These are phyloP conservation scores for Xylariales sp. DNA, from an alignment of 2,329 filamentous ascomycete species.

Conservation along the genomic window DNA sequence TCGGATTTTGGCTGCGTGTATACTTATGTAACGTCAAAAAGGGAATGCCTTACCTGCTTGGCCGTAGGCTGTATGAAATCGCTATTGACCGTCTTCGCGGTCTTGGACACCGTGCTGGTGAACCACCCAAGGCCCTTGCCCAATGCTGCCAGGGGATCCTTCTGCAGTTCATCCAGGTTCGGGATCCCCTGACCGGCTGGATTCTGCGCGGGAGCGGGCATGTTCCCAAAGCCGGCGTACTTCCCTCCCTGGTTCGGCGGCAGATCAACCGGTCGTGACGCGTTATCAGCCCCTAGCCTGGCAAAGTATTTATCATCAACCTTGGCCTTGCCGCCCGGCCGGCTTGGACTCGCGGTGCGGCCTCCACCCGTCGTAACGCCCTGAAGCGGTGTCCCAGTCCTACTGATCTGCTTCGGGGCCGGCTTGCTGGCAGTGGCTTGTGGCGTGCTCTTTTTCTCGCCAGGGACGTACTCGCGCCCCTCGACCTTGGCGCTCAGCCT, in stretches of 20 bases:
- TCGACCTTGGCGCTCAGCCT: slow-evolving; percentile 83
- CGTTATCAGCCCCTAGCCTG: slow-evolving; percentile 77
- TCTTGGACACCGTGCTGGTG: slow-evolving; percentile 78
- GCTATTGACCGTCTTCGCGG: slow-evolving; percentile 86
- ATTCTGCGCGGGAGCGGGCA: slow-evolving; percentile 50
- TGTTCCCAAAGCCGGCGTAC: slow-evolving; percentile 85
- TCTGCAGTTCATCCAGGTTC: slow-evolving; percentile 81
- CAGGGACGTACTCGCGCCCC: slow-evolving; percentile 76
- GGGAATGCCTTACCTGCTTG: slow-evolving; percentile 72
- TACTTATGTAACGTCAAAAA: too few species aligned
- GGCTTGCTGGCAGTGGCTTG: slow-evolving; percentile 30
- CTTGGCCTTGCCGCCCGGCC: slow-evolving; percentile 46
- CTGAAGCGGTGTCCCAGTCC: slow-evolving; percentile 34
- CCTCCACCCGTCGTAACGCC: slow-evolving; percentile 31
- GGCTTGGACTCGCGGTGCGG: slow-evolving; percentile 35
- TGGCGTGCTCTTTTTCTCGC: slow-evolving; percentile 50
- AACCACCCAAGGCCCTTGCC: slow-evolving; percentile 96
- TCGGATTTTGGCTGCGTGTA: too few species aligned
- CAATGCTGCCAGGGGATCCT: slow-evolving; percentile 81
- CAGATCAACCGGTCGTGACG: slow-evolving; percentile 64
- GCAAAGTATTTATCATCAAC: slow-evolving; percentile 90
- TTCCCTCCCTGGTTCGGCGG: slow-evolving; percentile 90
- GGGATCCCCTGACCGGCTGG: slow-evolving; percentile 47
- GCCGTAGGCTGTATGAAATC: slow-evolving; percentile 90
- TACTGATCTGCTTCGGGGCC: slow-evolving; percentile 26